These are phyloP conservation scores for Neurospora sp. DNA, from an alignment of 495 filamentous ascomycete species.

Conservation along the genomic window DNA sequence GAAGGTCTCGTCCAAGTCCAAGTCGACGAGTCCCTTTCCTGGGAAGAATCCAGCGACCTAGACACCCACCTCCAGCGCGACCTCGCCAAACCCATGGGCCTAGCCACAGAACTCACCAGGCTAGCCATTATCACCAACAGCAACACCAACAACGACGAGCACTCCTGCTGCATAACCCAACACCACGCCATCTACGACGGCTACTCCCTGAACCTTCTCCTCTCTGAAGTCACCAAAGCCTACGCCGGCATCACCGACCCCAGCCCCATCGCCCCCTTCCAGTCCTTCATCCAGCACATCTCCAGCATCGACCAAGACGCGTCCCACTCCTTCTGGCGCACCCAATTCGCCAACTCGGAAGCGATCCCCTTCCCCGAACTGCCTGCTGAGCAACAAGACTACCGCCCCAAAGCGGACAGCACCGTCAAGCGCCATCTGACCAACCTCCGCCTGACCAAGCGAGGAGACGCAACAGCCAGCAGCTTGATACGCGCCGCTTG, in stretches of 20 bases:
- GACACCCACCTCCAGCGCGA: background rate
- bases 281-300: conserved; percentile 34
- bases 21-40: background rate
- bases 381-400: background rate
- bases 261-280: conserved; percentile 21
- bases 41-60: background rate
- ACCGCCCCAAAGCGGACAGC: background rate
- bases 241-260: conserved; percentile 1
- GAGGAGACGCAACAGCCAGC: conserved; percentile 2
- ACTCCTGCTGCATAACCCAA: conserved; percentile 41
- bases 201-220: conserved; percentile 39
- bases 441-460: conserved; percentile 2
- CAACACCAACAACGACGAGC: background rate
- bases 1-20: conserved; percentile 14
- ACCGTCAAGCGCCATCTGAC: background rate
- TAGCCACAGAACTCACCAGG: conserved; percentile 7
- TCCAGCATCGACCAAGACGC: conserved; percentile 4
- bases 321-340: background rate
- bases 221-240: conserved; percentile 3
- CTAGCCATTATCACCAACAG: conserved; percentile 10
- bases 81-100: background rate
- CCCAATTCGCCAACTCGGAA: background rate
- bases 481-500: conserved; percentile 33
- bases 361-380: conserved; percentile 14
- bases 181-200: conserved; percentile 60